Conservation (phyloP, 768 basidiomycete species). For the Suillus subaureus region DNA sequence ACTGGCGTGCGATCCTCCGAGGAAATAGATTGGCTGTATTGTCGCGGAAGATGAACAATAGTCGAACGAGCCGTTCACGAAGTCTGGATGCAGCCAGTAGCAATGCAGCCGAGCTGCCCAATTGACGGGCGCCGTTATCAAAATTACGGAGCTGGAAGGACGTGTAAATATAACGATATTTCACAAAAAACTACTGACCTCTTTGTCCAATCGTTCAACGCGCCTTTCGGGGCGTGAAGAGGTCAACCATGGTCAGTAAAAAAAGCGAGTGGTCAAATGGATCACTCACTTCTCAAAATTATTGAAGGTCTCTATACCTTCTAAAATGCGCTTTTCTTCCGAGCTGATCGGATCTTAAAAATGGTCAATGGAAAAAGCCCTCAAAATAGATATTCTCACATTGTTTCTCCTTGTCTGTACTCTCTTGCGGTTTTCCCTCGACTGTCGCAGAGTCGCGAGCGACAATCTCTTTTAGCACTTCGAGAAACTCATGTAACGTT, state of each 20-base stretch:
- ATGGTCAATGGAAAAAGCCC: slow-evolving; percentile 5
- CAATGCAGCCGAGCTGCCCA: slow-evolving; percentile 48
- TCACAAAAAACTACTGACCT: slow-evolving; percentile 25
- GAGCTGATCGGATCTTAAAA: slow-evolving; percentile 37
- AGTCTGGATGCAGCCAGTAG: slow-evolving; percentile 45
- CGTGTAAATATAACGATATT: not conserved
- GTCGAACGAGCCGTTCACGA: slow-evolving; percentile 42
- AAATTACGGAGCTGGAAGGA: slow-evolving; percentile 43
- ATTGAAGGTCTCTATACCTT: slow-evolving; percentile 51
- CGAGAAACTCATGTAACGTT: slow-evolving; percentile 1
- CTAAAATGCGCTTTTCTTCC: slow-evolving; percentile 51
- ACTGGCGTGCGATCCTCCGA: slow-evolving; percentile 36
- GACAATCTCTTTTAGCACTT: not conserved
- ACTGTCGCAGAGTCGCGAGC: not conserved
- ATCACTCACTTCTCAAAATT: slow-evolving; percentile 48
- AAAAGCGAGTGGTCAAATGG: slow-evolving; percentile 6
- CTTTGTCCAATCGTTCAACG: slow-evolving; percentile 41
- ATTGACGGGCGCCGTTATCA: slow-evolving; percentile 45
- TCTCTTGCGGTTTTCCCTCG: not conserved
- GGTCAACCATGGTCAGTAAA: slow-evolving; percentile 10
- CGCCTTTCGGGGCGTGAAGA: slow-evolving; percentile 26
- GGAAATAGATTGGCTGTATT: slow-evolving; percentile 50
- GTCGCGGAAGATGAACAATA: slow-evolving; percentile 45
- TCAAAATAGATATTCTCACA: slow-evolving; percentile 1
- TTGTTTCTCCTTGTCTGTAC: not conserved